Evolutionary conservation across 2,329 filamentous ascomycete species (phyloP), one percentile per base, ranked within the genome.

Genomic region (Cercospora zeae-maydis): DNA sequence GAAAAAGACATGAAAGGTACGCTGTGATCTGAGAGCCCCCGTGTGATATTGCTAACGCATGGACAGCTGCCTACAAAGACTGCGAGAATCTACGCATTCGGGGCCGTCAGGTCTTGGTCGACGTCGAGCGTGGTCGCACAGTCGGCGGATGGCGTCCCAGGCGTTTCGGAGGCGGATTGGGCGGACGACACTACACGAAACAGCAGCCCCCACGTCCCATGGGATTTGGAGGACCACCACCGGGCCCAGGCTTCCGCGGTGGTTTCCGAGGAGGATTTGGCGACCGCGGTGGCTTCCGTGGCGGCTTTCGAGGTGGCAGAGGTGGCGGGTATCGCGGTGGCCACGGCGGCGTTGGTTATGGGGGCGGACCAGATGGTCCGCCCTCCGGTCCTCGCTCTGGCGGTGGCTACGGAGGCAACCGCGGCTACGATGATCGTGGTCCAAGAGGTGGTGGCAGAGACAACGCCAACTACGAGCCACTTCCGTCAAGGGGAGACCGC

Each of bases 1-100:
- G 95, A 98, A 80, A 93, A 93, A 79, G 95, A 98, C 76, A 97
- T 98, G 93, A 96, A 96, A 92, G 92, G 93, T 97, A 96, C 55
- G 63, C 33, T 11, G 11, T 19, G 21, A 27, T 9, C 19, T 36
- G 14, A 11, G 30, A 54, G 27, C 19, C 39, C 49, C 31, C 30
- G 36, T 58, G 13, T 14, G 27, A 19, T 4, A 33, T 14, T 52
- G 54, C 70, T 72, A 37, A 71, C 61, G 63, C 16, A 77, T 75
- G 78, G 78, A 79, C 84, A 96, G 95, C 93, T 83, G 95, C 95
- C 78, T 88, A 97, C 82, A 96, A 89, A 74, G 86, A 88, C 74
- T 87, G 85, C 69, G 93, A 98, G 83, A 91, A 91, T 69, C 90
- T 96, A 74, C 88, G 89, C 70, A 96, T 99, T 80, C 96, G 92